phyloP scores from a whole-genome alignment of 306 rosid genomes.

The Rubus idaeus region DNA sequence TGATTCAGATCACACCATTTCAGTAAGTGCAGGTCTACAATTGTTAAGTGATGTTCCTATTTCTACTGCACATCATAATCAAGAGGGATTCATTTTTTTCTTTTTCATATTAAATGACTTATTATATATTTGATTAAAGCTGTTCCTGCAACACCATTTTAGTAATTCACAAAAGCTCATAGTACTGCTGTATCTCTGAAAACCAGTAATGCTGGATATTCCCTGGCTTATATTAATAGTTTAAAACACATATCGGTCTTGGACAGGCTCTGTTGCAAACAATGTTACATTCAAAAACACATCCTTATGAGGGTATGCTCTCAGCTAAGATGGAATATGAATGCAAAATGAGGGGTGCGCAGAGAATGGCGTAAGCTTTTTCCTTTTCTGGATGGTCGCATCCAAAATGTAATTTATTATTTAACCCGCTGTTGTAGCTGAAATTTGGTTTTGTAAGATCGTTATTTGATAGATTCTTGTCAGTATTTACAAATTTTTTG shows the following conservation, averaged over 20 bases:
- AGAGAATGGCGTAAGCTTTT: slow-evolving; percentile 80
- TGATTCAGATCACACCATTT: neutral
- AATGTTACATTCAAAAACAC: slow-evolving; percentile 71
- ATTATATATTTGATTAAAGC: neutral
- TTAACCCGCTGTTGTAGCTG: slow-evolving; percentile 4
- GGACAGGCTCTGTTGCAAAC: slow-evolving; percentile 84
- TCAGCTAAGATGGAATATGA: slow-evolving; percentile 92
- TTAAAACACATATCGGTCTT: slow-evolving; percentile 29
- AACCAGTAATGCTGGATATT: neutral
- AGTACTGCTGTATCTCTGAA: neutral
- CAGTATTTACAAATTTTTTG: neutral
- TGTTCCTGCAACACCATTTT: neutral
- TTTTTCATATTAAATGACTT: neutral
- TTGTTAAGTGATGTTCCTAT: neutral
- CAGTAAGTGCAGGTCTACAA: neutral
- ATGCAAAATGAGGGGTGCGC: slow-evolving; percentile 93
- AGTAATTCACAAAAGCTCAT: neutral
- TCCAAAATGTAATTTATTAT: slow-evolving; percentile 15
- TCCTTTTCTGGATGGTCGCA: slow-evolving; percentile 26
- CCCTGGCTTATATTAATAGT: neutral
- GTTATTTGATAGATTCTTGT: slow-evolving; percentile 11
- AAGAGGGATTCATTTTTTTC: neutral
- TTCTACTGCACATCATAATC: neutral
- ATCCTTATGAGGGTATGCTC: slow-evolving; percentile 69
- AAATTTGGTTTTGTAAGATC: neutral